A percentile compares a stretch with the other conserved stretches of the same genome.
Evolutionary conservation across 1,139 yeast genomes (phyloP).

Genomic region (Zygoascus meyerae): DNA sequence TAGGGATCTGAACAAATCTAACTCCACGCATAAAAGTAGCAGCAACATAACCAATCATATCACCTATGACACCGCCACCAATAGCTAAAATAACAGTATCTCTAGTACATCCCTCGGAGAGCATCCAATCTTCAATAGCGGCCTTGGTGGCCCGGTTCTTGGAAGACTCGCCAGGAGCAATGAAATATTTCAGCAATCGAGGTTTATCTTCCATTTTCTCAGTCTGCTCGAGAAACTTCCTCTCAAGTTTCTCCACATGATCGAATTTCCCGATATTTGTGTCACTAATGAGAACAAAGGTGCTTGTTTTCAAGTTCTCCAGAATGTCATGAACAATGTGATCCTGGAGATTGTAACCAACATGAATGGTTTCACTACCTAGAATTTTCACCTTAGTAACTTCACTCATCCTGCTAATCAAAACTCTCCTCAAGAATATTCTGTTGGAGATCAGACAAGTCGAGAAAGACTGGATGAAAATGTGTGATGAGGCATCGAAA

Average conservation of each 20-base stretch:
- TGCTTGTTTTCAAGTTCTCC: constrained; percentile 64
- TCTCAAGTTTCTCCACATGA: constrained; percentile 44
- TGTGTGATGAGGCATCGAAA: no score
- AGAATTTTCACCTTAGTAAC: constrained; percentile 41
- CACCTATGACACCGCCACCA: constrained; percentile 99
- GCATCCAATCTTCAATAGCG: constrained; percentile 83
- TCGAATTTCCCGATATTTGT: constrained; percentile 67
- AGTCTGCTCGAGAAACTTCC: constrained; percentile 30
- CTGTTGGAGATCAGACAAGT: no score
- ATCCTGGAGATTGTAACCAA: constrained; percentile 76
- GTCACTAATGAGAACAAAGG: constrained; percentile 89
- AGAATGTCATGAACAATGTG: constrained; percentile 72
- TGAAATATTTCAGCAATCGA: constrained; percentile 65
- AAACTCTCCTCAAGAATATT: no score
- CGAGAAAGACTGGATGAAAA: no score
- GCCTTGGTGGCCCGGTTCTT: constrained; percentile 89
- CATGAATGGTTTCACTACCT: constrained; percentile 80
- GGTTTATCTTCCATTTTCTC: constrained; percentile 40
- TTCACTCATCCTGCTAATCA: constrained; percentile 2
- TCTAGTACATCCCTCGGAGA: constrained; percentile 86
- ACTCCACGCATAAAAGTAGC: constrained; percentile 99
- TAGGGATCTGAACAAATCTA: constrained; percentile 88
- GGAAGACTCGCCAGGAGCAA: constrained; percentile 91
- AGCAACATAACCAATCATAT: constrained; percentile 98
- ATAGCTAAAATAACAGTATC: constrained; percentile 92